phyloP scores from a whole-genome alignment of 148 eudicot species.

The Diospyros lotus region DNA sequence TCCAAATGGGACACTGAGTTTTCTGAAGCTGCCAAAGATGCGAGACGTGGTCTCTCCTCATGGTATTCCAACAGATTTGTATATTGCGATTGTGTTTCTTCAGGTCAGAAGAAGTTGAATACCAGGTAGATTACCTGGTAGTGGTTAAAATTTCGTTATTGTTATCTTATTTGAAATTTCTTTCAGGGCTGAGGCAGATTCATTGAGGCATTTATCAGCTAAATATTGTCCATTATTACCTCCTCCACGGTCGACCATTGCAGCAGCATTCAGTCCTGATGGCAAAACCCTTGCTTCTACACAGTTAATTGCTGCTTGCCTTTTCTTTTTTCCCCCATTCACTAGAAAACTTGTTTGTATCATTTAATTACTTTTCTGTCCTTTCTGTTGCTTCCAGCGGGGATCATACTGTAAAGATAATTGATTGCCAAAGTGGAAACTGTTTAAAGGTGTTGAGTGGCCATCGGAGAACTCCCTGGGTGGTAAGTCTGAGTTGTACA shows the following conservation, averaged over 20 bases:
- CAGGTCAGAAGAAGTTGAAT: background rate
- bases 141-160: background rate
- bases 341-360: background rate
- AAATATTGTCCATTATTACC: slow-evolving; percentile 67
- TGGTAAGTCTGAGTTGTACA: slow-evolving; percentile 39
- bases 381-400: slow-evolving; percentile 37
- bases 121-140: background rate
- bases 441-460: slow-evolving; percentile 66
- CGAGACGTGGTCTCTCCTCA: slow-evolving; percentile 54
- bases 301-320: slow-evolving; percentile 45
- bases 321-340: background rate
- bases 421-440: slow-evolving; percentile 58
- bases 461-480: slow-evolving; percentile 83
- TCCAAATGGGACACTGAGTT: slow-evolving; percentile 21
- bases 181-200: slow-evolving; percentile 67
- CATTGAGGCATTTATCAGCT: slow-evolving; percentile 62
- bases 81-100: background rate
- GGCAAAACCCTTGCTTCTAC: slow-evolving; percentile 78
- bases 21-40: slow-evolving; percentile 44
- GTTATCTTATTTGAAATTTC: background rate
- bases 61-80: slow-evolving; percentile 35
- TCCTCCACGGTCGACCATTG: slow-evolving; percentile 77
- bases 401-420: slow-evolving; percentile 76
- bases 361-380: background rate
- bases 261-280: slow-evolving; percentile 79